These are phyloP conservation scores for Fusarium chaquense DNA, from an alignment of 2,329 filamentous ascomycete genomes.

Conservation along the genomic window DNA sequence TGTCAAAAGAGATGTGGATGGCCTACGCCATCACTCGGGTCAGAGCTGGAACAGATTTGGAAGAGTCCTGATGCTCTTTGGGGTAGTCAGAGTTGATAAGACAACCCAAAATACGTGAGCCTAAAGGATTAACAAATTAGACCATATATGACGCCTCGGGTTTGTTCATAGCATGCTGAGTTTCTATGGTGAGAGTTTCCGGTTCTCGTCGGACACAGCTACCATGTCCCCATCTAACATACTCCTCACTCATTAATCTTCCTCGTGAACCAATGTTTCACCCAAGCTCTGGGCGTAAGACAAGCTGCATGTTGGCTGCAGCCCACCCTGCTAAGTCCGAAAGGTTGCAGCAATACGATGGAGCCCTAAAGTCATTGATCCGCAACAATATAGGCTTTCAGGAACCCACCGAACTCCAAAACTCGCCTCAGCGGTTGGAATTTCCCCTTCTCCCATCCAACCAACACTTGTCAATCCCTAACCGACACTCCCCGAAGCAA, in stretches of 20 bases:
- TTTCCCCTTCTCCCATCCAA: not conserved
- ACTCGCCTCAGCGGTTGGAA: not conserved
- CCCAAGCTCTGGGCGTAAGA: not conserved
- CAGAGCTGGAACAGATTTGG: constrained; percentile 42
- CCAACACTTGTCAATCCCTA: not conserved
- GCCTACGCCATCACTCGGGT: constrained; percentile 39
- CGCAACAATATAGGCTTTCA: not conserved
- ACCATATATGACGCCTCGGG: not conserved
- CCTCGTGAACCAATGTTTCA: not conserved
- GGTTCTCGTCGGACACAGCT: not conserved
- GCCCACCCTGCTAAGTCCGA: not conserved
- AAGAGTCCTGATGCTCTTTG: constrained; percentile 15
- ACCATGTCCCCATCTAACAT: not conserved
- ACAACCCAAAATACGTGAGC: too few species aligned
- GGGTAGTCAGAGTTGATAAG: not conserved
- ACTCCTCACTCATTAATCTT: not conserved
- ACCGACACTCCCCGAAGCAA: constrained; percentile 26
- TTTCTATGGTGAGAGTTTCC: not conserved
- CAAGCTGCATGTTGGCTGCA: not conserved
- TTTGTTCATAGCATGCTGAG: not conserved
- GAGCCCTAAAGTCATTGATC: not conserved
- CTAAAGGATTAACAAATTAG: too few species aligned
- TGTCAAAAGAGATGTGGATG: constrained; percentile 42
- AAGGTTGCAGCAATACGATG: not conserved
- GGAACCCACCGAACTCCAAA: not conserved